Evolutionary conservation across 371 early-diverging fungal species (phyloP), one percentile per base, ranked within the genome.

Genomic region (Sanchytrium tribonematis): DNA sequence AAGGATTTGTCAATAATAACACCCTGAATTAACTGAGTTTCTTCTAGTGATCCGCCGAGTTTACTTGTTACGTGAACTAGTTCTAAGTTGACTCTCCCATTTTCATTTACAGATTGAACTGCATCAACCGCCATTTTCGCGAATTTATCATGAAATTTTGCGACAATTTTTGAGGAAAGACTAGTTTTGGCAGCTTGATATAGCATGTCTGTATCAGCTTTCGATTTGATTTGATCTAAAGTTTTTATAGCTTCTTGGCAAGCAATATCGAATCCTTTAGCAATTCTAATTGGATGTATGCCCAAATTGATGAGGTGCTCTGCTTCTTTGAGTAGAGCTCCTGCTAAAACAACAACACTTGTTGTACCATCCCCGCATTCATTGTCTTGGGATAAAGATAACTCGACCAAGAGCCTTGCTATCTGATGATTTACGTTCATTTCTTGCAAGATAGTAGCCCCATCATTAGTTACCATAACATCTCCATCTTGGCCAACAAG

Each of bases 361-460:
- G 99, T 99, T 31, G 99, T 99, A 70, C 99, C 99, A 80, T 99
- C 99, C 71, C 99, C 99, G 77, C 98, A 95, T 81, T 99, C 99
- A 75, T 98, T 95, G 81, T 99, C 99, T 82, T 98, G 99, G 71
- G 91, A 86, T 80, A 94, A 88, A 70, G 94, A 93, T 68, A 99
- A 81, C 78, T 98, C 93, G 22, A 98, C 96, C 69, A 99, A 79
- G 28, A 99, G 83, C 78, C 92, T 93, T 28, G 97, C 97, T 74
- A 99, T 95, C 78, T 98, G 96, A 79, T 98, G 96, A 73, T 95
- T 91, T 48, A 98, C 95, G 67, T 93, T 91, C 98, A 98, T 98
- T 76, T 96, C 89, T 75, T 85, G 82, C 71, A 99, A 81, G 77
- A 99, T 99, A 17, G 99, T 99, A n/a, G 99, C 98, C 67, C 99